phyloP scores from a whole-genome alignment of 2,329 filamentous ascomycete species.

The Cercospora zeae-maydis region DNA sequence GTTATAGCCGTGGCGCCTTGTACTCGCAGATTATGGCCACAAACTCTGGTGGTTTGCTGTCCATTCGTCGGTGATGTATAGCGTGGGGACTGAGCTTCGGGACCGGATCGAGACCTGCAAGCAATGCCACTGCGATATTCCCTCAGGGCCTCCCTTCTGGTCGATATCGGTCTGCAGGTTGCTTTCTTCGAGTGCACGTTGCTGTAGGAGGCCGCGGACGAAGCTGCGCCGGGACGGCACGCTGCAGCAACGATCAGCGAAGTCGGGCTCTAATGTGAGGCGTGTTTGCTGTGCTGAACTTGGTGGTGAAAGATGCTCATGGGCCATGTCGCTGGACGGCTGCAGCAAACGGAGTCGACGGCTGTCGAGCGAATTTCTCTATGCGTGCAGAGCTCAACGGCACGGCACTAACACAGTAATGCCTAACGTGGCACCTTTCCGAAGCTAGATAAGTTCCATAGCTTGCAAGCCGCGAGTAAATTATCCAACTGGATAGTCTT shows the following conservation, averaged over 20 bases:
- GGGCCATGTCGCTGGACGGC: background rate
- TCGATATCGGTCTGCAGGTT: background rate
- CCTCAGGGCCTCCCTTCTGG: background rate
- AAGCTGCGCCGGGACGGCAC: background rate
- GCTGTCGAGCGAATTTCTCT: background rate
- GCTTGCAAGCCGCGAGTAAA: background rate
- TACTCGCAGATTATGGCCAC: background rate
- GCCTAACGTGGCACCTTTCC: background rate
- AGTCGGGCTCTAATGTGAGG: background rate
- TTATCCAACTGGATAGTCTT: background rate
- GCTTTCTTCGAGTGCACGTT: background rate
- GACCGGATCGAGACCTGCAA: background rate
- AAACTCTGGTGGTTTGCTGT: background rate
- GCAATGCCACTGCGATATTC: background rate
- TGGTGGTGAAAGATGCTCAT: background rate
- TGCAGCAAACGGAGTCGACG: background rate
- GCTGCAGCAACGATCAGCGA: background rate
- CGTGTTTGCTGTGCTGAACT: background rate
- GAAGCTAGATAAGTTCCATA: background rate
- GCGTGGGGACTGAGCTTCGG: background rate
- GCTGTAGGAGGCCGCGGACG: background rate
- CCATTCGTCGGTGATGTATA: background rate
- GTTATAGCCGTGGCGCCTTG: background rate
- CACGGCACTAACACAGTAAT: background rate
- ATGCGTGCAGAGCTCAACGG: background rate